These are phyloP conservation scores for Lactarius sp. DNA, from an alignment of 768 basidiomycete genomes.

Conservation along the genomic window DNA sequence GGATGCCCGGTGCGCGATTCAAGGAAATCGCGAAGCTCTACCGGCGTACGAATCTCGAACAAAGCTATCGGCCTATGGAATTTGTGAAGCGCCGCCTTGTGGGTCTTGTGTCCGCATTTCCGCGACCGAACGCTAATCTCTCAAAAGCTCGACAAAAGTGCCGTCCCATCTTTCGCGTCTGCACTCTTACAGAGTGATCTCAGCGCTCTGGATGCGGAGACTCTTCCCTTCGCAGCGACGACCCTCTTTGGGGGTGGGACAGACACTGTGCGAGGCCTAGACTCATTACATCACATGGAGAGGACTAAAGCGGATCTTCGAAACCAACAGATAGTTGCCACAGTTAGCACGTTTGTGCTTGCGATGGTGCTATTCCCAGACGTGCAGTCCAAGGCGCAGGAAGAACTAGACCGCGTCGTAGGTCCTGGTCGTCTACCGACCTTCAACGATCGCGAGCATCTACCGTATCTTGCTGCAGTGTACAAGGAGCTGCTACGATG, in stretches of 20 bases:
- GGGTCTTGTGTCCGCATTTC: neutral
- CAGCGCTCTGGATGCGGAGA: neutral
- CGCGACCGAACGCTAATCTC: neutral
- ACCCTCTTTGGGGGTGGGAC: conserved; percentile 19
- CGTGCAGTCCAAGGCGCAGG: conserved; percentile 27
- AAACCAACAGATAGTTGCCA: conserved; percentile 17
- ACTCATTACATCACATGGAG: neutral
- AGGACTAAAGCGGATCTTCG: neutral
- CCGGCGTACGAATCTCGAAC: conserved; percentile 12
- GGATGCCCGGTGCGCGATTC: conserved; percentile 27
- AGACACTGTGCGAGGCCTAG: conserved; percentile 12
- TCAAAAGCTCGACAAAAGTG: neutral
- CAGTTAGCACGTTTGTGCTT: conserved; percentile 23
- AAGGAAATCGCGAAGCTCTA: conserved; percentile 17
- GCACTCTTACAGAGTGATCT: conserved; percentile 1
- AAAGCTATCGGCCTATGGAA: conserved; percentile 19
- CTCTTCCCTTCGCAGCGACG: conserved; percentile 5
- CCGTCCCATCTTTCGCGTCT: conserved; percentile 9
- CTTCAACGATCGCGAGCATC: conserved; percentile 16
- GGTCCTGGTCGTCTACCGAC: conserved; percentile 26
- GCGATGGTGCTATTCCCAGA: conserved; percentile 27
- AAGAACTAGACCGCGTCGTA: conserved; percentile 28
- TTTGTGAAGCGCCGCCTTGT: conserved; percentile 26
- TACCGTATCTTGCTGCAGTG: conserved; percentile 29
- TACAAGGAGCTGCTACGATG: conserved; percentile 29